Evolutionary conservation across 805 yeast species (phyloP).

Genomic region (Torulaspora quercuum): DNA sequence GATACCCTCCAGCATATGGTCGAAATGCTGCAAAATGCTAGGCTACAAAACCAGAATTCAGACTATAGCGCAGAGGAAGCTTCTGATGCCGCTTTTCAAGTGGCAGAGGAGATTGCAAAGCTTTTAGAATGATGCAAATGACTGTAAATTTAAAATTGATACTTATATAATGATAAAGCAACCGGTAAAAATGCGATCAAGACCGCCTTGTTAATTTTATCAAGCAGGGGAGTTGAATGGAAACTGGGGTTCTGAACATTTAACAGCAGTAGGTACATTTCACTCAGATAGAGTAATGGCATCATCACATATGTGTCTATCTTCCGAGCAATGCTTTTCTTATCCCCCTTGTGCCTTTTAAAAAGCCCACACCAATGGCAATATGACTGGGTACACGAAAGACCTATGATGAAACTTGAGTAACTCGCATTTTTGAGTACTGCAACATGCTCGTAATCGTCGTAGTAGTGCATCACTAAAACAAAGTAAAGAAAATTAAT

Average conservation of each 20-base stretch:
- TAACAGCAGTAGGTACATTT: slow-evolving; percentile 30
- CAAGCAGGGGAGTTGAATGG: slow-evolving; percentile 27
- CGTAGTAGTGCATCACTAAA: slow-evolving; percentile 29
- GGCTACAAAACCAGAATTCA: slow-evolving; percentile 15
- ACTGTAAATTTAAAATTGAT: slow-evolving; percentile 15
- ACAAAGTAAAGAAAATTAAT: slow-evolving; percentile 32
- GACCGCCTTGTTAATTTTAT: slow-evolving; percentile 25
- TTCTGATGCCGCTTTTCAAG: slow-evolving; percentile 21
- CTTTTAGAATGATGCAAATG: too few species aligned
- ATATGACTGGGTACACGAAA: slow-evolving; percentile 29
- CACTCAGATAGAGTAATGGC: slow-evolving; percentile 33
- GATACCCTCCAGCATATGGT: slow-evolving; percentile 14
- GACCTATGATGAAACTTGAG: slow-evolving; percentile 29
- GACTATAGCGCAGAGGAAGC: slow-evolving; percentile 16
- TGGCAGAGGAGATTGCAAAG: slow-evolving; percentile 24
- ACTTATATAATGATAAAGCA: slow-evolving; percentile 25
- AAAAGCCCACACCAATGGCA: slow-evolving; percentile 32
- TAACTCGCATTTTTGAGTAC: slow-evolving; percentile 33
- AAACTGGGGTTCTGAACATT: slow-evolving; percentile 28
- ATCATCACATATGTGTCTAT: slow-evolving; percentile 21
- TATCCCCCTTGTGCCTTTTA: slow-evolving; percentile 15
- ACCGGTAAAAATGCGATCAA: slow-evolving; percentile 30
- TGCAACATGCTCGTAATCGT: slow-evolving; percentile 35
- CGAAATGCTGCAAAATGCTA: slow-evolving; percentile 22
- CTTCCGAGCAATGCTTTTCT: slow-evolving; percentile 20